phyloP scores from a whole-genome alignment of 2,329 filamentous ascomycete genomes.

The Venturia pyrina region DNA sequence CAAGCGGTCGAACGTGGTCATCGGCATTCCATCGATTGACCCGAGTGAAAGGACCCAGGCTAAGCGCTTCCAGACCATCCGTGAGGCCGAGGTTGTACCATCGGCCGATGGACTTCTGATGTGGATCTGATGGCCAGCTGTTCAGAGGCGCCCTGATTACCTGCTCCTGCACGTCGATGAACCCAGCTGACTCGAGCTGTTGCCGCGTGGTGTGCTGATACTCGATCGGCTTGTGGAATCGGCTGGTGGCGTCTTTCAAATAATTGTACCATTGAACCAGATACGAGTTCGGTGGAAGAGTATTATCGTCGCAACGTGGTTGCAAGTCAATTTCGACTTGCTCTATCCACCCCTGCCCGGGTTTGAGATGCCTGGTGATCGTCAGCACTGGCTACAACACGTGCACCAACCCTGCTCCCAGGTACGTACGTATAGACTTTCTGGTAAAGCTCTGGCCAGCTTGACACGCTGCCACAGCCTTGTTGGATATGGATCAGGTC shows the following conservation, averaged over 20 bases:
- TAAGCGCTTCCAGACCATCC: conserved; percentile 63
- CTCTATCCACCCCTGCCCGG: conserved; percentile 67
- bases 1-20: conserved; percentile 52
- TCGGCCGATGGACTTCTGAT: conserved; percentile 58
- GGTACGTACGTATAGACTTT: conserved; percentile 53
- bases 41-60: conserved; percentile 61
- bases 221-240: conserved; percentile 53
- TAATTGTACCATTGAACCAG: conserved; percentile 60
- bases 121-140: conserved; percentile 56
- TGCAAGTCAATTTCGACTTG: conserved; percentile 82
- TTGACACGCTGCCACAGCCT: conserved; percentile 65
- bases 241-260: conserved; percentile 57
- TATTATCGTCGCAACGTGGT: conserved; percentile 60
- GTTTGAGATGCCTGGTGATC: conserved; percentile 57
- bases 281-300: conserved; percentile 46
- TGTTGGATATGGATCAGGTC: conserved; percentile 78
- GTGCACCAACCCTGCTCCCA: background rate
- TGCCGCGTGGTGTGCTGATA: conserved; percentile 53
- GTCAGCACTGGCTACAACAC: conserved; percentile 2
- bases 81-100: conserved; percentile 78
- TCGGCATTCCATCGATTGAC: conserved; percentile 49
- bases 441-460: conserved; percentile 65
- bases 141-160: conserved; percentile 63
- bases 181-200: conserved; percentile 60
- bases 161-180: conserved; percentile 66